Conservation (phyloP, 2,329 filamentous ascomycete species). For the Ambrosiella xylebori region DNA sequence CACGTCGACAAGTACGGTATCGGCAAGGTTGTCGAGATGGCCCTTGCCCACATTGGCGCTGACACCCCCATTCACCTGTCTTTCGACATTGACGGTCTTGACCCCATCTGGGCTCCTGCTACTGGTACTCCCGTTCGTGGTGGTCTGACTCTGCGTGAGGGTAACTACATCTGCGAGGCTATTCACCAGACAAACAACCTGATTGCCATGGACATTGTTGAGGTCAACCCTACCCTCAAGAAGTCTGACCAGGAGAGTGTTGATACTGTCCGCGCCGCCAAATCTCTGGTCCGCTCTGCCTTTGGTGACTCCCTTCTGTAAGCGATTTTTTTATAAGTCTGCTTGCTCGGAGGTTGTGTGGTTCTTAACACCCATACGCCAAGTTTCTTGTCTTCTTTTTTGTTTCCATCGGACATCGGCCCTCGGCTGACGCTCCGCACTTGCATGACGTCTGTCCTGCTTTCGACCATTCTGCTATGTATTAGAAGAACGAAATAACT, state of each 20-base stretch:
- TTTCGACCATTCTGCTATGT: slow-evolving; percentile 10
- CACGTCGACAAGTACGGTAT: slow-evolving; percentile 94
- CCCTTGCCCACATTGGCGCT: slow-evolving; percentile 81
- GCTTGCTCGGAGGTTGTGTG: neutral
- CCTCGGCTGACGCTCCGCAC: neutral
- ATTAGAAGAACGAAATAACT: slow-evolving; percentile 12
- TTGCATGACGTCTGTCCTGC: neutral
- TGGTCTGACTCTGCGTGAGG: slow-evolving; percentile 82
- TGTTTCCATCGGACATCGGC: neutral
- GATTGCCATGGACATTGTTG: slow-evolving; percentile 65
- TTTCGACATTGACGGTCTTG: slow-evolving; percentile 91
- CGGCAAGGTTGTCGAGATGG: slow-evolving; percentile 93
- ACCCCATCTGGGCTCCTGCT: slow-evolving; percentile 90
- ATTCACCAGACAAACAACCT: slow-evolving; percentile 66
- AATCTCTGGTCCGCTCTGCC: slow-evolving; percentile 78
- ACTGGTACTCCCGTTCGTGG: slow-evolving; percentile 91
- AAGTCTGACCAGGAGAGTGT: slow-evolving; percentile 40
- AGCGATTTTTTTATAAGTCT: neutral
- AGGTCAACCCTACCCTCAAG: slow-evolving; percentile 61
- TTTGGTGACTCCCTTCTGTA: slow-evolving; percentile 79
- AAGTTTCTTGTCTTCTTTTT: neutral
- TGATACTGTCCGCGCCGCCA: slow-evolving; percentile 80
- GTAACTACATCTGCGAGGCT: slow-evolving; percentile 87
- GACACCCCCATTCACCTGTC: slow-evolving; percentile 95
- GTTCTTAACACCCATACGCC: neutral